Evolutionary conservation across 208 protist genomes (phyloP), one percentile per base, ranked within the genome.

Genomic region (Lotmaria passim): DNA sequence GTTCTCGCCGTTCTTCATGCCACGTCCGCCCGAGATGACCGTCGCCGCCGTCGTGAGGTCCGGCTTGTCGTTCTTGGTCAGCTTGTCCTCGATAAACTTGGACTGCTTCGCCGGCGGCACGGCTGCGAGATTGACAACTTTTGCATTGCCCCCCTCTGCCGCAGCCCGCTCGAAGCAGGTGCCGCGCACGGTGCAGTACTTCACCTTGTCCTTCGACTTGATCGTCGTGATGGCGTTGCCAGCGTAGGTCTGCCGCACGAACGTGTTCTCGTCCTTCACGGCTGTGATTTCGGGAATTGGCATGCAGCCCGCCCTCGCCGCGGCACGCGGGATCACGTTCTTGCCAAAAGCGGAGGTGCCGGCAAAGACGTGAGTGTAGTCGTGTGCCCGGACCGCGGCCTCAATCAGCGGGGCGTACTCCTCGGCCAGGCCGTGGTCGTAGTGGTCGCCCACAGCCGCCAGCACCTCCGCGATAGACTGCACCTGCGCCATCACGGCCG

Each of bases 221-320:
- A 99, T 91, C 7, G 92, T 99, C 23, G 90, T 83, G 50, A 99
- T 85, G 21, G 97, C 98, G 77, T 99, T 99, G 39, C 98, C 98
- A 26, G 98, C 98, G 81, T 99, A 99, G 61, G 98, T 98, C 28
- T 97, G 93, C 19, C 98, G 94, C 17, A 94, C 87, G 81, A 99
- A 99, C 2, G 97, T 99, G 67, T 96, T 82, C 46, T 89, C 90
- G 50, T 76, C 70, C 73, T 97, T 81, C 28, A 99, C 77, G 12
- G 72, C 80, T 4, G 94, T 93, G 31, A 99, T 85, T 24, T 99
- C 98, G 11, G 90, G 91, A 58, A 99, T 94, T 28, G 92, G 88
- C 57, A 88, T 83, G 44, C 95, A 87, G 73, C 98, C 89, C 7
- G 95, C 79, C 62, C 82, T 69, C 23, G 93, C 98, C 1, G 96